Percentiles rank a stretch among this genome's conserved stretches.
phyloP scores from a whole-genome alignment of 768 basidiomycete genomes.

The Boletus rufocinnamomeus region DNA sequence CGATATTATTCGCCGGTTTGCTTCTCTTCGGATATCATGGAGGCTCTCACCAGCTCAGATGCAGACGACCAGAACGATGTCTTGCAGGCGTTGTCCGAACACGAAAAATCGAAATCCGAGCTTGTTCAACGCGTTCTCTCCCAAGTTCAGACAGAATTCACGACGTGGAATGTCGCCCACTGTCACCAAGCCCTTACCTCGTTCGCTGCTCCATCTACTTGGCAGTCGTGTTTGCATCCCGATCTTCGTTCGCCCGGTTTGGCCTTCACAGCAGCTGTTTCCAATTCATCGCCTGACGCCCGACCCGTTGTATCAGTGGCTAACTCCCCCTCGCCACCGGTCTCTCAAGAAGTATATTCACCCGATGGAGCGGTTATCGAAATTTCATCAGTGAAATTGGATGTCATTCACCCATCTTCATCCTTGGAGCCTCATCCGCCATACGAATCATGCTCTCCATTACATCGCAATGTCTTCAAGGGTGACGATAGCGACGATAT shows the following conservation, averaged over 20 bases:
- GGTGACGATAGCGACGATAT: conserved; percentile 61
- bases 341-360: conserved; percentile 20
- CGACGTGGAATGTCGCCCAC: conserved; percentile 18
- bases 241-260: conserved; percentile 9
- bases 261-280: neutral
- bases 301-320: neutral
- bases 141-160: conserved; percentile 30
- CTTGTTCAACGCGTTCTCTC: conserved; percentile 22
- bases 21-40: neutral
- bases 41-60: conserved; percentile 6
- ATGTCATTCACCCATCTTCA: conserved; percentile 13
- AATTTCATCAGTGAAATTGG: conserved; percentile 14
- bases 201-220: conserved; percentile 20
- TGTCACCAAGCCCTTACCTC: conserved; percentile 17
- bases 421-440: conserved; percentile 35
- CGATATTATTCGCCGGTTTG: neutral
- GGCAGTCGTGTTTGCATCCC: conserved; percentile 15
- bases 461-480: conserved; percentile 45
- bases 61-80: conserved; percentile 14
- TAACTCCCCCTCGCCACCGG: neutral
- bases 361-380: conserved; percentile 15
- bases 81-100: conserved; percentile 7
- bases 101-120: neutral
- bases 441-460: conserved; percentile 62
- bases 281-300: neutral